Base-by-base conservation (phyloP, 306 rosid species). In the Quillaja saponaria region DNA sequence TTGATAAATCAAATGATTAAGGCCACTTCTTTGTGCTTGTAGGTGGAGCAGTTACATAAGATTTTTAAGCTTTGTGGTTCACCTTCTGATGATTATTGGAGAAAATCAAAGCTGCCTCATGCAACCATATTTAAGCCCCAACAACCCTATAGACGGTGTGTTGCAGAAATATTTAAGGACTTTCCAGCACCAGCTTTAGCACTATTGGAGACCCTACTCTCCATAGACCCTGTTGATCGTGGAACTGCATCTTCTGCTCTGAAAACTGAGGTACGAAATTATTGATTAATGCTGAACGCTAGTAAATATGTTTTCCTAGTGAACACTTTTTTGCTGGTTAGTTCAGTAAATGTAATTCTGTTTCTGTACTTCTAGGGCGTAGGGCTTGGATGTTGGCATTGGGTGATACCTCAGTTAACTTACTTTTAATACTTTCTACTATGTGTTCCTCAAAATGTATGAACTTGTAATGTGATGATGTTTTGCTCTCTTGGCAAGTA, bases 21-120 rank as follows among this genome's bases (percentile, higher is more conserved):
- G 31, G 31, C 31, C 31, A 25, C 31, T 1, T 25, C 31, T 25
- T 25, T 25, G 31, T 1, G 31, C 4, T 38, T 82, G 63, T 66
- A 90, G 97, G 97, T 90, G 74, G 97, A 90, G 76, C 97, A 90
- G 73, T 68, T 90, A 37, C 97, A 90, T 78, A 90, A 86, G 77
- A 90, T 90, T 74, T 90, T 90, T 73, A 90, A 90, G 76, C 96
- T 90, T 60, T 90, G 96, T 47, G 96, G 96, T 65, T 90, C 96
- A 46, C 96, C 96, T 41, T 82, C 91, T 3, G 96, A 90, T 77
- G 95, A 90, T 58, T 90, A 90, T 64, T 90, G 96, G 96, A 90
- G 87, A 81, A 90, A 86, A 69, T 90, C 96, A 50, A 90, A 87
- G 76, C 77, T 90, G 83, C 96, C 96, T 59, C 96, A 90, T 80